Percentiles rank a stretch among this genome's conserved stretches.
Conservation (phyloP, 208 protist species). For the Acanthamoeba lenticulata region DNA sequence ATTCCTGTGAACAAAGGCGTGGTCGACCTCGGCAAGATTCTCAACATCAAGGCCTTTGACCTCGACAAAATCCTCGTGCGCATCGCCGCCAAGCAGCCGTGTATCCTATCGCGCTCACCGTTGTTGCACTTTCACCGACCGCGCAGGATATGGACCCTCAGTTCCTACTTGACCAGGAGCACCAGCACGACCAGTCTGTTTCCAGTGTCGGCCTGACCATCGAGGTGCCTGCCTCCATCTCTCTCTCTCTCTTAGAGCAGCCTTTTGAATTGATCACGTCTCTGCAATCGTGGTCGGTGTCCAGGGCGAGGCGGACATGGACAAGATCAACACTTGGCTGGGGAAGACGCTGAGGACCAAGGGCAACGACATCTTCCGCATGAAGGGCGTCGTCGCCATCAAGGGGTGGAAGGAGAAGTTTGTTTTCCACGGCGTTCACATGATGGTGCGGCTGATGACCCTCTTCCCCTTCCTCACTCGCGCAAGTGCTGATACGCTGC, state of each 20-base stretch:
- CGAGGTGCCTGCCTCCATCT: background rate
- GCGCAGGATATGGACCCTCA: constrained; percentile 55
- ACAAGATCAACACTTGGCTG: constrained; percentile 27
- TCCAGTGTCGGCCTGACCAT: constrained; percentile 8
- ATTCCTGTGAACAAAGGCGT: background rate
- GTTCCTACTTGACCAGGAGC: constrained; percentile 29
- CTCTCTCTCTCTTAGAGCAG: background rate
- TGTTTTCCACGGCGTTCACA: constrained; percentile 78
- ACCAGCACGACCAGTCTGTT: constrained; percentile 72
- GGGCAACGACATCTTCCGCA: constrained; percentile 72
- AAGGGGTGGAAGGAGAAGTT: constrained; percentile 62
- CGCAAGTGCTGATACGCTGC: background rate
- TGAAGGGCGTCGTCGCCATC: constrained; percentile 77
- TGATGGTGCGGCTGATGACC: constrained; percentile 59
- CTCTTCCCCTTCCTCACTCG: background rate
- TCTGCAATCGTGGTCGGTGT: background rate
- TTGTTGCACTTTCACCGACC: background rate
- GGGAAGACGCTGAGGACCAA: constrained; percentile 16
- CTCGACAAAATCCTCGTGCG: constrained; percentile 52
- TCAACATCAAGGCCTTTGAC: constrained; percentile 74
- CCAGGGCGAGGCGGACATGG: constrained; percentile 30
- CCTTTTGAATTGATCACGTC: background rate
- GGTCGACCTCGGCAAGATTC: constrained; percentile 63
- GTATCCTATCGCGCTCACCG: background rate
- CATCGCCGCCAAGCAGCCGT: background rate